Conservation (phyloP, 2,329 filamentous ascomycete species). For the Pseudogymnoascus sp. region DNA sequence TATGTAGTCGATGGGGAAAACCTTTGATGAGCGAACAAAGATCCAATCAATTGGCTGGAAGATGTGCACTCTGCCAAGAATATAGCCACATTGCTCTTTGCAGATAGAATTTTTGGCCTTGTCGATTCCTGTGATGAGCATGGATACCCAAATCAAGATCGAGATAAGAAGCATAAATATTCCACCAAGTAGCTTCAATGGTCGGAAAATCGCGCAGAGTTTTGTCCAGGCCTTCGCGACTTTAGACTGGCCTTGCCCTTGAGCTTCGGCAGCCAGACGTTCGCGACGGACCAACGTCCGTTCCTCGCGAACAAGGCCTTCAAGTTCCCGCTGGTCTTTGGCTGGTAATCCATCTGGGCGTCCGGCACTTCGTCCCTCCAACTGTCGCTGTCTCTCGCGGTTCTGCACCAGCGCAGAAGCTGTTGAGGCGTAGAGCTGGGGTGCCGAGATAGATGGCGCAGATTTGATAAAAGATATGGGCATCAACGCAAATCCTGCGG, state of each 20-base stretch:
- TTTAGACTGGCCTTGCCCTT: slow-evolving; percentile 66
- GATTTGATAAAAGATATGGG: slow-evolving; percentile 89
- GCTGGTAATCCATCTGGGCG: slow-evolving; percentile 65
- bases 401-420: slow-evolving; percentile 77
- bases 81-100: slow-evolving; percentile 83
- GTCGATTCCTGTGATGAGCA: slow-evolving; percentile 93
- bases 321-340: slow-evolving; percentile 82
- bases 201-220: slow-evolving; percentile 71
- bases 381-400: slow-evolving; percentile 81
- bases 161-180: slow-evolving; percentile 66
- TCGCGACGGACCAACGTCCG: slow-evolving; percentile 84
- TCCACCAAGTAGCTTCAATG: slow-evolving; percentile 80
- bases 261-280: slow-evolving; percentile 73
- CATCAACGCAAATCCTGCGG: slow-evolving; percentile 76
- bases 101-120: slow-evolving; percentile 94
- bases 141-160: slow-evolving; percentile 74
- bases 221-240: slow-evolving; percentile 72
- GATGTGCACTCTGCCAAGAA: slow-evolving; percentile 76
- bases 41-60: slow-evolving; percentile 95
- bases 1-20: slow-evolving; percentile 87
- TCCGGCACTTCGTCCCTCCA: slow-evolving; percentile 77
- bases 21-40: slow-evolving; percentile 68
- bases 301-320: slow-evolving; percentile 80
- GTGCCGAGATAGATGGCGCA: slow-evolving; percentile 75
- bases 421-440: slow-evolving; percentile 67